phyloP scores from a whole-genome alignment of 164 flowering plant genomes.

The Magnolia officinalis region DNA sequence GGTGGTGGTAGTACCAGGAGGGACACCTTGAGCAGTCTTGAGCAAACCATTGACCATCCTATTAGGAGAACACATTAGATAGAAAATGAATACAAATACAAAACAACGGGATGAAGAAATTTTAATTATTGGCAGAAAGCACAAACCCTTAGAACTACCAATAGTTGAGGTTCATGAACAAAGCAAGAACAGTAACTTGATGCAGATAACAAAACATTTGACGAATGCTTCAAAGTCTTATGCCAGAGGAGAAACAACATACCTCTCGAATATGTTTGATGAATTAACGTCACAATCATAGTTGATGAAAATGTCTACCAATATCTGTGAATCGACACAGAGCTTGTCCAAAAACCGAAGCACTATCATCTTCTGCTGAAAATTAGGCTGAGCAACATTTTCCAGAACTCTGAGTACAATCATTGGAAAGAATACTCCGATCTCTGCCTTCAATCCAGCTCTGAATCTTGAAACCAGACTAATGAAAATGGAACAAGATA shows the following conservation, averaged over 20 bases:
- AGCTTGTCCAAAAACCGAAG: conserved; percentile 87
- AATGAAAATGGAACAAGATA: conserved; percentile 94
- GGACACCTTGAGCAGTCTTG: conserved; percentile 98
- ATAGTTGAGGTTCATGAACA: background rate
- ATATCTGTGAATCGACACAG: conserved; percentile 85
- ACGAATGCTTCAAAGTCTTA: background rate
- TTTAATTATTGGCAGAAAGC: background rate
- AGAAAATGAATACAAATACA: background rate
- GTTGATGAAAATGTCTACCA: conserved; percentile 88
- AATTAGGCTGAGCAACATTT: conserved; percentile 96
- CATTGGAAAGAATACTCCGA: conserved; percentile 99
- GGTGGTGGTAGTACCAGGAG: conserved; percentile 78
- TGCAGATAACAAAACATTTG: background rate
- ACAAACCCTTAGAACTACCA: background rate
- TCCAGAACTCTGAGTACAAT: conserved; percentile 96
- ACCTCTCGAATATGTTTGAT: conserved; percentile 96
- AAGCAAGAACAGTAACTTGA: background rate
- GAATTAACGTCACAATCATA: conserved; percentile 98
- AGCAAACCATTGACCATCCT: conserved; percentile 99
- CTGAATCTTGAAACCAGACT: conserved; percentile 95
- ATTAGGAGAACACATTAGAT: conserved; percentile 18
- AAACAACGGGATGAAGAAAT: conserved; percentile 1
- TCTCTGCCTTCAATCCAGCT: conserved; percentile 99
- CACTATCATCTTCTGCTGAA: conserved; percentile 97
- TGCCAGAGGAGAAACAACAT: conserved; percentile 18